Evolutionary conservation across 805 yeast species (phyloP), one percentile per base, ranked within the genome.

Genomic region (Candida easanensis): DNA sequence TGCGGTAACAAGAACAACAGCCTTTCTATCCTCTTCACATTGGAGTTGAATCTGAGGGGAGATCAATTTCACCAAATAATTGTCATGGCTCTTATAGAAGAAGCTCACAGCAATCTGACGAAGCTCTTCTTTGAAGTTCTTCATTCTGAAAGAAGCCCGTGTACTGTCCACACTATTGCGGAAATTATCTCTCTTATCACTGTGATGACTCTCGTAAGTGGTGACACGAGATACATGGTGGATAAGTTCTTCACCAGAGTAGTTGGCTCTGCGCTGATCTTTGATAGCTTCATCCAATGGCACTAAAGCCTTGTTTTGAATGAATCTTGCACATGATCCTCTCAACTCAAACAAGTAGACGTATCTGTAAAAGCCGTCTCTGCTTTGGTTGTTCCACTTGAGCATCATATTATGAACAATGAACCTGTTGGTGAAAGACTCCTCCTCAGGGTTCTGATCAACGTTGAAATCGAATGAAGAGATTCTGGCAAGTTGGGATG

Each of bases 11-110:
- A 89, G 61, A 11, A 88, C 70, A 39, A 86, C 77, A 2, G 84
- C 68, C 33, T 77, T 79, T 2, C 69, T 73, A 20, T 74, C 72
- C 41, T 70, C 69, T 23, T 71, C 71, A 14, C 77, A 69, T 37
- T 77, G 71, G 20, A 84, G 54, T 58, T 90, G 97, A 36, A 89
- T 77, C 61, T 91, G 97, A 0, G 97, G 96, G 21, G 88, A 77
- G 5, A 84, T 68, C 33, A 91, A 69, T 46, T 80, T 80, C 23
- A 90, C 71, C 48, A 81, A 67, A 57, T 80, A 84, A 33, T 84
- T 77, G 41, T 81, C 78, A 33, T 62, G 69, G 4, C 70, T 58
- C 45, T 53, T 62, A 70, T 43, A 65, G 54, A 60, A 46, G 33
- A 65, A 59, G 2, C 62, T 65, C 1, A 65, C 61, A 6, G 63